These are phyloP conservation scores for Phaeophleospora eucalypticola DNA, from an alignment of 2,329 filamentous ascomycete species.

Conservation along the genomic window DNA sequence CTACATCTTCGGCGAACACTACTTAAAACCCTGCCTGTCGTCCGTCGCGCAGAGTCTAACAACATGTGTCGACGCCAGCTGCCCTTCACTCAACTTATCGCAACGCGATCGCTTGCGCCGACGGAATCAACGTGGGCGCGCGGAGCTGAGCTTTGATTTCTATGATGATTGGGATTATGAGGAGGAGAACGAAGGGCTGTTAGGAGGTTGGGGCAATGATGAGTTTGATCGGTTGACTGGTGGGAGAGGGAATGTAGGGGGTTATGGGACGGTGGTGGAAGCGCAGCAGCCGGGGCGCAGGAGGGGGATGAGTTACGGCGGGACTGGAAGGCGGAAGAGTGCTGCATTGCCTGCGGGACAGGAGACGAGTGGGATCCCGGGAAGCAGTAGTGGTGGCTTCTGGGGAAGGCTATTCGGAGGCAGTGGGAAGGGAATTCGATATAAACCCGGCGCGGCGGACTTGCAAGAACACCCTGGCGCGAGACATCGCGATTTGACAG, in stretches of 20 bases:
- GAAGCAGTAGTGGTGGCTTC: slow-evolving; percentile 73
- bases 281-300: slow-evolving; percentile 58
- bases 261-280: slow-evolving; percentile 32
- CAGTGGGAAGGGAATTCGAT: slow-evolving; percentile 66
- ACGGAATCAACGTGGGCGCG: slow-evolving; percentile 58
- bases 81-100: slow-evolving; percentile 34
- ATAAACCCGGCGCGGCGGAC: slow-evolving; percentile 87
- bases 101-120: slow-evolving; percentile 53
- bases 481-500: slow-evolving; percentile 40
- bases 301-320: slow-evolving; percentile 76
- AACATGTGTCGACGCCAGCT: slow-evolving; percentile 58
- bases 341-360: slow-evolving; percentile 48
- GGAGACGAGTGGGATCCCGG: too few relatives aligned
- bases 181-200: slow-evolving; percentile 58
- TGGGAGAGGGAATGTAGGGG: slow-evolving; percentile 44
- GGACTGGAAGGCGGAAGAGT: slow-evolving; percentile 50
- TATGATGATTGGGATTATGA: slow-evolving; percentile 92
- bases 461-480: slow-evolving; percentile 77
- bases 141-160: slow-evolving; percentile 90
- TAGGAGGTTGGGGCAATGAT: slow-evolving; percentile 72
- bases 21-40: slow-evolving; percentile 74
- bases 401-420: slow-evolving; percentile 80
- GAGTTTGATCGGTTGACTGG: slow-evolving; percentile 78
- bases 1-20: slow-evolving; percentile 82
- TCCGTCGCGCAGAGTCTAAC: slow-evolving; percentile 64